phyloP scores from a whole-genome alignment of 2,329 filamentous ascomycete species.

The Neobulgaria alba region DNA sequence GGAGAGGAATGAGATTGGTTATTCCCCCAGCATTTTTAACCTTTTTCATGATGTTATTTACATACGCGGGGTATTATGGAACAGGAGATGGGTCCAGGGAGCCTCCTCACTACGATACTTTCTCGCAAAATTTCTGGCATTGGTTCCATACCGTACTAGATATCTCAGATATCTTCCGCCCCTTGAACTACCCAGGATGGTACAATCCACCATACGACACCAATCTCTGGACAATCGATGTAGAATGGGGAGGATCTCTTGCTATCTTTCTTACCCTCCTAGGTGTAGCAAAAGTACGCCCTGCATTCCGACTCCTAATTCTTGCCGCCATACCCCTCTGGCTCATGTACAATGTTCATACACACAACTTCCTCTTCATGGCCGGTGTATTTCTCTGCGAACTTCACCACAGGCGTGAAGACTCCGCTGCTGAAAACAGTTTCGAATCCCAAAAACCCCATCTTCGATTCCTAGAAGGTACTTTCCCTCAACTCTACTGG shows the following conservation, averaged over 20 bases:
- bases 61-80: constrained; percentile 5
- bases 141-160: constrained; percentile 6
- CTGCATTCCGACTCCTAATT: constrained; percentile 3
- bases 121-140: constrained; percentile 1
- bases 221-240: constrained; percentile 14
- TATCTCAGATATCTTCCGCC: constrained; percentile 7
- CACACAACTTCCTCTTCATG: constrained; percentile 15
- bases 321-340: constrained; percentile 4
- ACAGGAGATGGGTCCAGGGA: constrained; percentile 4
- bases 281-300: constrained; percentile 6
- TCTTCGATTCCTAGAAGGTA: not conserved
- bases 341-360: constrained; percentile 8
- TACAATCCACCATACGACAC: constrained; percentile 7
- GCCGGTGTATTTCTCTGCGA: constrained; percentile 12
- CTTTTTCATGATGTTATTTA: constrained; percentile 23
- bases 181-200: constrained; percentile 1
- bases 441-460: not conserved
- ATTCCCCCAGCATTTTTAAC: constrained; percentile 35
- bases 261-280: constrained; percentile 13
- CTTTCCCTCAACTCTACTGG: not conserved
- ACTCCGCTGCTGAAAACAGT: not conserved
- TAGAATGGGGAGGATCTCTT: constrained; percentile 13
- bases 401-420: constrained; percentile 10
- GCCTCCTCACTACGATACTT: constrained; percentile 2
- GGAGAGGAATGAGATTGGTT: constrained; percentile 35